Evolutionary conservation across 2,329 filamentous ascomycete species (phyloP), one percentile per base, ranked within the genome.

Genomic region (Cercospora sp.): DNA sequence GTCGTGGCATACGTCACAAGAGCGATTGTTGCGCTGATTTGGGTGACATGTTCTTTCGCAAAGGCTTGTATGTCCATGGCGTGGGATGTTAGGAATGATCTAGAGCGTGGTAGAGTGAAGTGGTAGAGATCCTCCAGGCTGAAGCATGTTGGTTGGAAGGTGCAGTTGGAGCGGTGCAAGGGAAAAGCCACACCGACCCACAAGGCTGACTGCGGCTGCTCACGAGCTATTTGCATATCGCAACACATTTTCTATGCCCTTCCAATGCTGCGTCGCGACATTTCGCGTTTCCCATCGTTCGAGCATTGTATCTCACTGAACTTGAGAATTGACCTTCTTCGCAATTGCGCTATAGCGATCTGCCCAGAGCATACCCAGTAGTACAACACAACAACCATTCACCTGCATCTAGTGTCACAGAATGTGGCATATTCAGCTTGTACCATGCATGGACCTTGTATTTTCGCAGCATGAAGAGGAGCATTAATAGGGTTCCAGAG

Each of bases 1-100:
- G 68, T 26, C 90, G 94, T 57, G 39, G 76, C 77, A 64, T 77
- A 79, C 16, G 91, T 90, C 73, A 79, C 75, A 9, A 79, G 70
- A 36, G 72, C 72, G 53, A 72, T 67, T 2, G 75, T 77, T 3
- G 72, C 73, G 26, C 73, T 75, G 66, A 78, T 74, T 68, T 78
- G 73, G 53, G 73, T 30, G 55, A 68, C 63, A 63, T 75, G 75
- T 13, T 69, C 55, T 39, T 61, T 64, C 16, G 71, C 71, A 63
- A 76, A 77, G 31, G 59, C 31, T 39, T 64, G 28, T 45, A 75
- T 5, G 64, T 74, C 72, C 71, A 76, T 75, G 9, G 51, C 69
- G 63, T 12, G 7, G 10, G 16, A 58, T 58, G 16, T 4, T 3
- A 12, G 18, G 23, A n/a, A 58, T 30, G 9, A 58, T n/a, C 9